Percentiles rank a stretch among this genome's conserved stretches.
These are phyloP conservation scores for Claviceps fusiformis DNA, from an alignment of 2,329 filamentous ascomycete genomes.

Conservation along the genomic window DNA sequence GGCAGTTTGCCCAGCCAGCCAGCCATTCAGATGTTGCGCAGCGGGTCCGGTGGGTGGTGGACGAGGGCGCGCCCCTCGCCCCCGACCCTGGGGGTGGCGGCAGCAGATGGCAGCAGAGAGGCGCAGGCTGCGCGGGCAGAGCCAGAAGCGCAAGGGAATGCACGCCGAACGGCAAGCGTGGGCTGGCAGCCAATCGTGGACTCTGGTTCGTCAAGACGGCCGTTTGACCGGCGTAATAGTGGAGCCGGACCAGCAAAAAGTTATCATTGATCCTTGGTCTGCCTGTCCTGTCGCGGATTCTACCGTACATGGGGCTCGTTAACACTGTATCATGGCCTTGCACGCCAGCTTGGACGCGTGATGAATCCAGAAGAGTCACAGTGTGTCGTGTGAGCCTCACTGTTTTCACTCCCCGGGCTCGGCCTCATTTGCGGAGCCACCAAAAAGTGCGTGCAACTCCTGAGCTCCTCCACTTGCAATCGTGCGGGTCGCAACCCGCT, in stretches of 20 bases:
- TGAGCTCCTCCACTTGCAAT: background rate
- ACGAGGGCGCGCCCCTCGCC: too few species aligned
- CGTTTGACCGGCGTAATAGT: slow-evolving; percentile 47
- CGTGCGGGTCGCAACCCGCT: background rate
- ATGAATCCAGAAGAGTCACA: background rate
- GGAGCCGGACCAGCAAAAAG: slow-evolving; percentile 22
- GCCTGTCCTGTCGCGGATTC: background rate
- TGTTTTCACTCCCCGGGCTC: background rate
- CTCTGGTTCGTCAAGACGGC: slow-evolving; percentile 32
- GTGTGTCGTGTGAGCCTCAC: background rate
- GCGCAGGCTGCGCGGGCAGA: background rate
- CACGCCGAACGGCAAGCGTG: slow-evolving; percentile 4
- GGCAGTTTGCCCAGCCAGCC: too few species aligned
- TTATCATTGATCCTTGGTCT: background rate
- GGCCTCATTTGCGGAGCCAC: slow-evolving; percentile 7
- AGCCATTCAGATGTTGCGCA: too few species aligned
- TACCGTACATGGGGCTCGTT: background rate
- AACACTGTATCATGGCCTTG: background rate
- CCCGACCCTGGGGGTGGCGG: background rate
- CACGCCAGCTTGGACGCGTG: background rate
- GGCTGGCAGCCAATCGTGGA: slow-evolving; percentile 1
- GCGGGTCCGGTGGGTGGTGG: too few species aligned
- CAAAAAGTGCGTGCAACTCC: background rate
- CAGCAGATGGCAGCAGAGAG: background rate
- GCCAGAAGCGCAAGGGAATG: slow-evolving; percentile 10